Percentiles rank a stretch among this genome's conserved stretches.
phyloP scores from a whole-genome alignment of 306 rosid species.

The Acacia melanoxylon region DNA sequence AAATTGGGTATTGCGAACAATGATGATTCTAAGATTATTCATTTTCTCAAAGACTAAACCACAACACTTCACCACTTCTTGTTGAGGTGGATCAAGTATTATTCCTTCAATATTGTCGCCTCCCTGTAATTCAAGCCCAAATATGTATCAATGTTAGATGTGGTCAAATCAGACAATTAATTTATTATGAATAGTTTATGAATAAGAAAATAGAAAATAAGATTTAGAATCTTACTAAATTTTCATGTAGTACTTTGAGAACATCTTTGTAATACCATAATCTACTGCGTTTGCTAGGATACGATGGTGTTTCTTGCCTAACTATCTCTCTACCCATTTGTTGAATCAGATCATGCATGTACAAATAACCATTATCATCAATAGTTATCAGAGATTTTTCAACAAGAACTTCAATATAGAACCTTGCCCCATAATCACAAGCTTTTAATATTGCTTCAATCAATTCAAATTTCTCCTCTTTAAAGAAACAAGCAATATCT shows the following conservation, averaged over 20 bases:
- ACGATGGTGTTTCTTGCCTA: neutral
- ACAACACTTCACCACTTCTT: neutral
- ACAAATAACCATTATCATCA: neutral
- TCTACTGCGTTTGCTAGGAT: neutral
- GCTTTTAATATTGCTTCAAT: constrained; percentile 5
- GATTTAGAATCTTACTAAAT: neutral
- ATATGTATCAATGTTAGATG: neutral
- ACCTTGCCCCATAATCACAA: neutral
- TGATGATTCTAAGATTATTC: neutral
- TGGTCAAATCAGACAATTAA: neutral
- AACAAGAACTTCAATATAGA: neutral
- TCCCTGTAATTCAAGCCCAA: neutral
- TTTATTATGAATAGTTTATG: neutral
- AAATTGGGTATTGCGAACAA: neutral
- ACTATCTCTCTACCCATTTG: constrained; percentile 30
- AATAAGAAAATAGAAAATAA: neutral
- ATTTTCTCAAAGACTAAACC: neutral
- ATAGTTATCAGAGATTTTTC: constrained; percentile 4
- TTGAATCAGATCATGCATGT: constrained; percentile 31
- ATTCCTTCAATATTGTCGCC: neutral
- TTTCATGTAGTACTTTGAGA: constrained; percentile 4
- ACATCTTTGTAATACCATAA: constrained; percentile 19
- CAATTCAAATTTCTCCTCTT: neutral
- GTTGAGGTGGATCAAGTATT: neutral
- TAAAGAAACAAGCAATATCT: constrained; percentile 3